phyloP scores from a whole-genome alignment of 2,329 filamentous ascomycete genomes.

The Phaeosphaeriaceae sp. region DNA sequence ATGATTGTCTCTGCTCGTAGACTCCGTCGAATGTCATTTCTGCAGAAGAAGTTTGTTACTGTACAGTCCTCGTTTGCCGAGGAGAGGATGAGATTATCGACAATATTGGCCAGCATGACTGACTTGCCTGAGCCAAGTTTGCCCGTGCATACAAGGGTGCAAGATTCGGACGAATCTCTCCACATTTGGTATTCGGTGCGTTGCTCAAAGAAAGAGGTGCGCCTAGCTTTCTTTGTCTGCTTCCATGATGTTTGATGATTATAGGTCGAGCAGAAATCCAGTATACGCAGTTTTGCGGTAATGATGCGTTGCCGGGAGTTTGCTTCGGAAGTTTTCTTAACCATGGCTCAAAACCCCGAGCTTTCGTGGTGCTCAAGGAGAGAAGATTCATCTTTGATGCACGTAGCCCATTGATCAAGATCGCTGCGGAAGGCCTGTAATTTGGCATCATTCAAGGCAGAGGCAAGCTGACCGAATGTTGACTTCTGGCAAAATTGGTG shows the following conservation, averaged over 20 bases:
- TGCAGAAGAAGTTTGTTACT: conserved; percentile 40
- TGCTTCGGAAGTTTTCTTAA: background rate
- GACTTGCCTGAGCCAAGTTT: conserved; percentile 58
- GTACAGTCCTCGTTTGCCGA: background rate
- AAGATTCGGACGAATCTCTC: background rate
- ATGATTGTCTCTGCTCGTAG: conserved; percentile 31
- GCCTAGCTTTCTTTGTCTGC: background rate
- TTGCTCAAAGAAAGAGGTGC: background rate
- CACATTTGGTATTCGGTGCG: background rate
- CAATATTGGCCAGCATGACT: conserved; percentile 55
- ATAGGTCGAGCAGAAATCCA: background rate
- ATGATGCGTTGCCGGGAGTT: background rate
- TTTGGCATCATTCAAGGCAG: background rate
- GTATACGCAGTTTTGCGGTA: background rate
- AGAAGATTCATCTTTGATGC: background rate
- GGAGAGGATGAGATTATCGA: conserved; percentile 35
- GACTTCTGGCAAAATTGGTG: background rate
- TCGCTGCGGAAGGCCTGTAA: background rate
- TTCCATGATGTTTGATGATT: background rate
- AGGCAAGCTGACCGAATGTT: background rate
- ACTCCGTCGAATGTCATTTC: conserved; percentile 30
- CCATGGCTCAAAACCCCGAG: background rate
- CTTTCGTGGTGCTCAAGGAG: background rate
- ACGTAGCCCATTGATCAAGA: background rate
- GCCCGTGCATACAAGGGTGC: conserved; percentile 48